Base-by-base conservation (phyloP, 2,329 filamentous ascomycete species). In the Grosmannia huntii region DNA sequence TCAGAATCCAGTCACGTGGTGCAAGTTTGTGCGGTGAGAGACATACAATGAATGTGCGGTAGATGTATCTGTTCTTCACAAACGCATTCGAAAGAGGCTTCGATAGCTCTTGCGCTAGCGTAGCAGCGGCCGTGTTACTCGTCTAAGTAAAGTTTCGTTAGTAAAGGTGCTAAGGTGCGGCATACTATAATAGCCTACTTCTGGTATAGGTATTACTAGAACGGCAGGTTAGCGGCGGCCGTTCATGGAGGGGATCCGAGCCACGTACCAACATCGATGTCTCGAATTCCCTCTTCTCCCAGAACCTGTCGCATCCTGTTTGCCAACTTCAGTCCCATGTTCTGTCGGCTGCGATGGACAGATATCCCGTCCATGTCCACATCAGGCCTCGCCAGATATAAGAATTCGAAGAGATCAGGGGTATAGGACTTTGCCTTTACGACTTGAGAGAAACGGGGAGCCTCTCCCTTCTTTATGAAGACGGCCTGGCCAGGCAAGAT, bases 41-140 rank as follows among this genome's bases (percentile, higher is more conserved):
- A 50, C 51, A 3, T 38, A 57, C 56, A 33, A 90, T 92, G 70
- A 92, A 94, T 0, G 89, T 95, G 55, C 89, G 82, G 77, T 89
- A 90, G 60, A 95, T 86, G 69, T 95, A 95, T 56, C 89, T 81
- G 71, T 95, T 95, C 78, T 94, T 95, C 63, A 95, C 85, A 65
- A 95, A 92, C 2, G 85, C 90, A 67, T 89, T 87, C 60, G 81
- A 85, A 66, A 87, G 90, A 1, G 87, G 87, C 69, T 89, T 90
- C 64, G 83, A 80, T 21, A 96, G 78, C 48, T 82, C 78, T 66
- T 85, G 81, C n/a, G 90, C 86, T 28, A 95, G 80, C 53, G 81
- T 83, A 10, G 87, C 82, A 3, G 90, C 90, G 1, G 89, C 86
- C 0, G 87, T 91, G 62, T 90, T 90, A 50, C 85, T 86, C 0